phyloP scores from a whole-genome alignment of 2,329 filamentous ascomycete genomes.

The Colletotrichum orchidophilum region DNA sequence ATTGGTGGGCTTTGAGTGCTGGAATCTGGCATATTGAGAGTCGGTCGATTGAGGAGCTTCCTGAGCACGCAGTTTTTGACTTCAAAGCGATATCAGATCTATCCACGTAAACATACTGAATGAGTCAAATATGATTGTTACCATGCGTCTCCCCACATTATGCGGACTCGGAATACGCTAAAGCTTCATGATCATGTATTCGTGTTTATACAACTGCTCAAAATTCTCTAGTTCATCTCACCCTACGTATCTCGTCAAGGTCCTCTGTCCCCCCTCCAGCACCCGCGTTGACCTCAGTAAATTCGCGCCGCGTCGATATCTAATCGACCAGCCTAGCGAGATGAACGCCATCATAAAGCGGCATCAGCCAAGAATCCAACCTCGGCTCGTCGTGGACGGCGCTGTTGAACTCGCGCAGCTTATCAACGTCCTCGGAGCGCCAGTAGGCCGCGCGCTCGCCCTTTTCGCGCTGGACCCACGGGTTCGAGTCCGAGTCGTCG shows the following conservation, averaged over 20 bases:
- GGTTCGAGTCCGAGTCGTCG: constrained; percentile 38
- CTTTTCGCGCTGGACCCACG: constrained; percentile 29
- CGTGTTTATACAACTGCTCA: not conserved
- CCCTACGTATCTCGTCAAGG: not conserved
- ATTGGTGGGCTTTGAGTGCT: too few species aligned
- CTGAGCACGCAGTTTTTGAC: too few species aligned
- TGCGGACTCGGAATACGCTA: too few species aligned
- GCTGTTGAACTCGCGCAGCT: constrained; percentile 36
- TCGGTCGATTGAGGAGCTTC: too few species aligned
- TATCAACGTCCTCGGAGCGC: constrained; percentile 33
- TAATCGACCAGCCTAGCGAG: constrained; percentile 49
- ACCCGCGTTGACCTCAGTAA: not conserved
- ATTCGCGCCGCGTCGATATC: fast-evolving
- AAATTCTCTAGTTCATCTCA: not conserved
- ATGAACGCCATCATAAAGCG: constrained; percentile 55
- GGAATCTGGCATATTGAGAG: too few species aligned
- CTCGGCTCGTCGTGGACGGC: constrained; percentile 40
- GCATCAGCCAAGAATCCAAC: constrained; percentile 51
- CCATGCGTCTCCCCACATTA: too few species aligned
- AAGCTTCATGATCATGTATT: not conserved
- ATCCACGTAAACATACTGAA: too few species aligned
- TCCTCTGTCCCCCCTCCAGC: too few species aligned
- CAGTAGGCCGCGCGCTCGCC: constrained; percentile 32
- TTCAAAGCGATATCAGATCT: too few species aligned
- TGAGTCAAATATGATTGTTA: too few species aligned